A percentile compares a stretch with the other conserved stretches of the same genome.
phyloP scores from a whole-genome alignment of 2,329 filamentous ascomycete species.

The Colletotrichum zoysiae region DNA sequence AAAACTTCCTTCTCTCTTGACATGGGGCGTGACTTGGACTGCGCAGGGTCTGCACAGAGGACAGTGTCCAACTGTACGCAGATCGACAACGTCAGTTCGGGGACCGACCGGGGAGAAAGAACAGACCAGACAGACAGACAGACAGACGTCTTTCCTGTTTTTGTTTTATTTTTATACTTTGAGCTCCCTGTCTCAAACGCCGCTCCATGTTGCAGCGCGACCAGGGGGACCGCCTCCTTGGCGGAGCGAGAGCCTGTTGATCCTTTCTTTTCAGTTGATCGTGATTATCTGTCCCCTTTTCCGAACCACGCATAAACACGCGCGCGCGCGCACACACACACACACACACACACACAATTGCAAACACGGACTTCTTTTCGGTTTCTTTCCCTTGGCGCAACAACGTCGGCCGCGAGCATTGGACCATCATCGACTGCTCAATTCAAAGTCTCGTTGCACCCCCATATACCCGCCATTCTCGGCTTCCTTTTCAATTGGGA shows the following conservation, averaged over 20 bases:
- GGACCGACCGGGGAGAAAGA: too few relatives aligned
- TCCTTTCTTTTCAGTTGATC: not conserved
- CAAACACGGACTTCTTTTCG: not conserved
- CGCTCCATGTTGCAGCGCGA: not conserved
- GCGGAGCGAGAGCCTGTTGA: too few relatives aligned
- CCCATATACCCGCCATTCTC: not conserved
- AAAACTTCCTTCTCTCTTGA: not conserved
- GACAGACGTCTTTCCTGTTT: not conserved
- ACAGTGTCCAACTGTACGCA: not conserved
- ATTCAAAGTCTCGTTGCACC: not conserved
- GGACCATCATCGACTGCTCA: not conserved
- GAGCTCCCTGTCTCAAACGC: slow-evolving; percentile 11
- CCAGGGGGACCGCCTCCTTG: not conserved
- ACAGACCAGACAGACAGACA: too few relatives aligned
- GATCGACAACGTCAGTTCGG: not conserved
- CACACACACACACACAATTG: not conserved
- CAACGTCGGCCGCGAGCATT: too few relatives aligned
- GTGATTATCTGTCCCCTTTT: not conserved
- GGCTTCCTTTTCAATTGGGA: not conserved
- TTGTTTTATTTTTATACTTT: not conserved
- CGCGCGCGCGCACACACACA: too few relatives aligned
- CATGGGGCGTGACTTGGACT: not conserved
- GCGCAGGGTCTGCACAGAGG: not conserved
- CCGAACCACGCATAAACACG: not conserved
- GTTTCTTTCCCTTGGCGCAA: not conserved